Percentiles rank a stretch among this genome's conserved stretches.
These are phyloP conservation scores for Mycena amicta DNA, from an alignment of 768 basidiomycete species.

Conservation along the genomic window DNA sequence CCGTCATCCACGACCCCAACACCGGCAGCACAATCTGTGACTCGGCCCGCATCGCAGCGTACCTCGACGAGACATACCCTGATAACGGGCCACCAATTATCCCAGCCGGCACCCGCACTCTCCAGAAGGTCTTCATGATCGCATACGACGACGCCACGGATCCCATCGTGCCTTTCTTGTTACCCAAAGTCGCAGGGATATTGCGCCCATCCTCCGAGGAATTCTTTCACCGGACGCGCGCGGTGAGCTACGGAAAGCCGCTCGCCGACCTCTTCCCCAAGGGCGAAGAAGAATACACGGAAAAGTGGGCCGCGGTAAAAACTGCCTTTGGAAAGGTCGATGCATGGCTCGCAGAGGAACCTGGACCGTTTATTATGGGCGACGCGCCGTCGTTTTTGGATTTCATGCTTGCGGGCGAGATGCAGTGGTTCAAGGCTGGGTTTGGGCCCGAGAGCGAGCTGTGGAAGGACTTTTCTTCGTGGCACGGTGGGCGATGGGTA, in stretches of 20 bases:
- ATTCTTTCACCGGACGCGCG: slow-evolving; percentile 39
- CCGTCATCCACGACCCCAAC: slow-evolving; percentile 48
- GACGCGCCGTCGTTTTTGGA: slow-evolving; percentile 38
- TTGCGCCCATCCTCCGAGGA: slow-evolving; percentile 31
- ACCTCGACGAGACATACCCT: slow-evolving; percentile 52
- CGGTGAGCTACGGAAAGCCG: slow-evolving; percentile 31
- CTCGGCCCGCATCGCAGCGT: slow-evolving; percentile 45
- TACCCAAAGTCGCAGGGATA: slow-evolving; percentile 11
- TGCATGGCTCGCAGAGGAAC: slow-evolving; percentile 32
- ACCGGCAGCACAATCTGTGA: slow-evolving; percentile 41
- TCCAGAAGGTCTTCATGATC: slow-evolving; percentile 26
- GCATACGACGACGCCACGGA: slow-evolving; percentile 1
- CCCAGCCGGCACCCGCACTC: slow-evolving; percentile 31
- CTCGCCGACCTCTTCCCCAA: slow-evolving; percentile 39
- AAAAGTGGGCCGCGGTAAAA: slow-evolving; percentile 30
- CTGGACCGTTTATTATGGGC: slow-evolving; percentile 34
- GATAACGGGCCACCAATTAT: slow-evolving; percentile 34
- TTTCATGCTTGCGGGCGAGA: slow-evolving; percentile 32
- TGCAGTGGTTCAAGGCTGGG: slow-evolving; percentile 37
- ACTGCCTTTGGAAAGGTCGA: slow-evolving; percentile 29
- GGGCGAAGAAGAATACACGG: slow-evolving; percentile 26
- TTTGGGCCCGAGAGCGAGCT: slow-evolving; percentile 28
- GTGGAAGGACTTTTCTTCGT: slow-evolving; percentile 37
- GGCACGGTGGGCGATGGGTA: slow-evolving; percentile 44
- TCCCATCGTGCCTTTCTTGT: slow-evolving; percentile 8